Base-by-base conservation (phyloP, 129 eudicot genomes). In the Helichrysum umbraculigerum region DNA sequence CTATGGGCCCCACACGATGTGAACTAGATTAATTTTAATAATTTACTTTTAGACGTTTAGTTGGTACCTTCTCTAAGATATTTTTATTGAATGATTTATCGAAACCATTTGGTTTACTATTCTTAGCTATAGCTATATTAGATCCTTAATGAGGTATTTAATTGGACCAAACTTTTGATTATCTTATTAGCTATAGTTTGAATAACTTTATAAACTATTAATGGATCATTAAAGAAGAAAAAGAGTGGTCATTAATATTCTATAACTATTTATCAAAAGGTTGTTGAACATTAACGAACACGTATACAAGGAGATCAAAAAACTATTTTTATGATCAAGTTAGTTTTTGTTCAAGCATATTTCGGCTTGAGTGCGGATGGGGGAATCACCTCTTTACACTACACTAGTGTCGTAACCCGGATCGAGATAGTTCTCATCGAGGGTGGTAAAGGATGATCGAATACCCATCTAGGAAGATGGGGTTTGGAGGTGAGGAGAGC, bases 1-100 rank as follows among this genome's bases (percentile, higher is more conserved):
- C 82, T 16, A 67, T 51, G 32, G 68, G 79, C 72, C 80, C 85
- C 66, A 81, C 83, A 72, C 60, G 82, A 68, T 58, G 77, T 75
- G 82, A 72, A 51, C 70, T 14, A 41, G 34, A 33, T 79, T 77
- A 54, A 80, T 80, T 68, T 74, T 34, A 74, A 74, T 57, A 47
- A 47, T 47, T 47, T 47, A 47, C 5, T 47, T 44, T 47, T 47
- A 47, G 54, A 47, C 54, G 54, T 47, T 47, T 80, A 68, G 21
- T 70, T 60, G 66, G 51, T 77, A 69, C 66, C 75, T 20, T 64
- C 62, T 59, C 56, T 30, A 44, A 67, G 79, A 73, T 66, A 80
- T 61, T 62, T 62, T 73, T 47, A 51, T 29, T 63, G 64, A 7
- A 41, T 70, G 39, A 7, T 68, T 47, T 17, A 47, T 47, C 50